Evolutionary conservation across 2,329 filamentous ascomycete species (phyloP).

Genomic region (Colletotrichum australisinense): DNA sequence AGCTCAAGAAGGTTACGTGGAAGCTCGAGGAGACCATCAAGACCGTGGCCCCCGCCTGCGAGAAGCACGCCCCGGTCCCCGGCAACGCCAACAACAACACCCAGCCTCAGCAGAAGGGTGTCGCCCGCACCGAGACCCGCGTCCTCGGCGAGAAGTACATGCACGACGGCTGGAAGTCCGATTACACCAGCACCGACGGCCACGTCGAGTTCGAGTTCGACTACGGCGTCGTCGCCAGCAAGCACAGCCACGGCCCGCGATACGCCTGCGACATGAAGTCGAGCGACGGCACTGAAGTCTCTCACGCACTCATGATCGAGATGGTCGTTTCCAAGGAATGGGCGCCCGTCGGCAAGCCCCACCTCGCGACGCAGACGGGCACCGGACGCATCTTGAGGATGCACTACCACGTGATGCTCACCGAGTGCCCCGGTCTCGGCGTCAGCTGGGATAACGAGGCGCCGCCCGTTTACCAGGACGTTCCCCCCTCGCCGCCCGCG

Average conservation of each 20-base stretch:
- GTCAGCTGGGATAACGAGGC: conserved; percentile 98
- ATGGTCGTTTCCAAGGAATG: conserved; percentile 96
- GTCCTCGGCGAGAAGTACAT: conserved; percentile 85
- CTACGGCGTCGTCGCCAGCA: conserved; percentile 62
- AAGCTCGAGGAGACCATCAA: conserved; percentile 89
- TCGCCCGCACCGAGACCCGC: conserved; percentile 79
- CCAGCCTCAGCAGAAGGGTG: conserved; percentile 65
- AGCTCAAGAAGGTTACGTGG: conserved; percentile 92
- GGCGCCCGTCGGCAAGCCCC: conserved; percentile 74
- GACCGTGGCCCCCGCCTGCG: conserved; percentile 82
- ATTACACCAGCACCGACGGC: conserved; percentile 63
- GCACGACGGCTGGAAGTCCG: conserved; percentile 90
- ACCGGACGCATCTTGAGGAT: conserved; percentile 91
- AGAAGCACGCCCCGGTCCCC: conserved; percentile 70
- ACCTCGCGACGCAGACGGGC: conserved; percentile 84
- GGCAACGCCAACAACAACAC: conserved; percentile 39
- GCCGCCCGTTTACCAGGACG: conserved; percentile 93
- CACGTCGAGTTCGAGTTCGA: conserved; percentile 85
- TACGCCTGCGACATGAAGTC: conserved; percentile 84
- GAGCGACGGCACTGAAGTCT: conserved; percentile 79
- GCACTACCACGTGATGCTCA: conserved; percentile 87
- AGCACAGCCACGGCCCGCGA: conserved; percentile 62
- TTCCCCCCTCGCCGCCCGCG: conserved; percentile 84
- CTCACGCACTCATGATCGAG: conserved; percentile 89
- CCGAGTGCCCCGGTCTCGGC: conserved; percentile 85